Base-by-base conservation (phyloP, 1,284 basidiomycete species). In the Thecaphora thlaspeos region DNA sequence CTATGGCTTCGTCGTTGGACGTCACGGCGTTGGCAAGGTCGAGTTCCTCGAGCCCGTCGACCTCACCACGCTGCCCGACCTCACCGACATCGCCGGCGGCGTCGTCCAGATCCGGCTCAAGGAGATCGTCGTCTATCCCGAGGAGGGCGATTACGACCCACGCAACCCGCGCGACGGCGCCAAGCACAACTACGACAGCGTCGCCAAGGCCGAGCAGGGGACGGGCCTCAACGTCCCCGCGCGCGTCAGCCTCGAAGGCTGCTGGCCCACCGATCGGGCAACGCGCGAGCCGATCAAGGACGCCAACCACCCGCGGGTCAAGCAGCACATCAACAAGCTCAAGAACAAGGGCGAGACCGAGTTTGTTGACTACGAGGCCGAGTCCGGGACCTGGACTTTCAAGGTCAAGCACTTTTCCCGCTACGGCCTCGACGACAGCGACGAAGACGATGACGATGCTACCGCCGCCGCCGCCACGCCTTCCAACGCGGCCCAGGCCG, bases 121-220 rank as follows among this genome's bases (percentile, higher is more conserved):
- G 81, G 90, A 95, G 78, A 89, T 90, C 71, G 87, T 85, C 51
- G 91, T 98, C 44, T 98, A 98, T 79, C 91, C 92, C 2, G 91
- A 95, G 62, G 86, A 68, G 44, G 75, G 71, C 41, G 70, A 74
- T 51, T 56, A 58, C 34, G 73, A 69, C 19, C 61, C 71, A n/a
- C 66, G 68, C 40, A 57, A 57, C 41, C 67, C 69, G 47, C 57
- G 58, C 49, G 73, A 77, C 23, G 75, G 73, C 41, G 57, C 75
- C 23, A 51, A 61, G 55, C 54, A 61, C 19, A 71, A 70, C 49
- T 77, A 73, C 43, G 55, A 68, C 30, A 71, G 70, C n/a, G 67
- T 74, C 44, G 54, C 61, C 86, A 90, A 76, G 79, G 81, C 57
- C 48, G 83, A 85, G 5, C 83, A 86, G 23, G 92, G 94, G 23